A percentile compares a stretch with the other conserved stretches of the same genome.
These are phyloP conservation scores for Acrodontium crateriforme DNA, from an alignment of 2,329 filamentous ascomycete species.

Conservation along the genomic window DNA sequence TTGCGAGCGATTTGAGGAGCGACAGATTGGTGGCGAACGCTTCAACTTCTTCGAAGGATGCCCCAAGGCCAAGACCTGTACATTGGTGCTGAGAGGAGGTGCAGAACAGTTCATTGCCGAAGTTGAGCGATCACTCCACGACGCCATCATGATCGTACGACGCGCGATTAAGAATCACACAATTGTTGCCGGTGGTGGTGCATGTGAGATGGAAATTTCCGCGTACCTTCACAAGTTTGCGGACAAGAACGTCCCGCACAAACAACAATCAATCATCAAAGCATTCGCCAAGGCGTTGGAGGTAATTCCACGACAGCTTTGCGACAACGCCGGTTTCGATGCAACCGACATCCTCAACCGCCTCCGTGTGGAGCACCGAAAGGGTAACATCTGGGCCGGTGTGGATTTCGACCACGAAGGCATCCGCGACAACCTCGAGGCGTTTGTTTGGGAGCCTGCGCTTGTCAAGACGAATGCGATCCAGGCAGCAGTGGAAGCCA, in stretches of 20 bases:
- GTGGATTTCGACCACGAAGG: slow-evolving; percentile 91
- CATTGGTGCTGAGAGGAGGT: slow-evolving; percentile 82
- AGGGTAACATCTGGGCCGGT: slow-evolving; percentile 84
- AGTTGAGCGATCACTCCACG: slow-evolving; percentile 92
- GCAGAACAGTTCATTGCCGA: slow-evolving; percentile 99
- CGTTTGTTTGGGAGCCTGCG: slow-evolving; percentile 94
- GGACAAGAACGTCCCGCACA: slow-evolving; percentile 81
- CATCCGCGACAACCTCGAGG: slow-evolving; percentile 84
- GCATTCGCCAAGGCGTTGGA: slow-evolving; percentile 94
- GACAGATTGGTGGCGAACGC: slow-evolving; percentile 90
- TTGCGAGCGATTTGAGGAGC: slow-evolving; percentile 84
- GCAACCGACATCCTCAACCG: slow-evolving; percentile 96
- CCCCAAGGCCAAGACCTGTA: slow-evolving; percentile 92
- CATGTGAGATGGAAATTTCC: slow-evolving; percentile 91
- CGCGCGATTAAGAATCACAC: slow-evolving; percentile 87
- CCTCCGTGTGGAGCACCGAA: slow-evolving; percentile 88
- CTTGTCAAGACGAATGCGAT: slow-evolving; percentile 96
- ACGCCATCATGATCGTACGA: slow-evolving; percentile 99
- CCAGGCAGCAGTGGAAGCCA: slow-evolving; percentile 87
- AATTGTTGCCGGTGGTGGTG: slow-evolving; percentile 91
- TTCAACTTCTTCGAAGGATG: slow-evolving; percentile 99
- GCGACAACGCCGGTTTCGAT: slow-evolving; percentile 97
- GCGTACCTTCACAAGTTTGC: slow-evolving; percentile 86
- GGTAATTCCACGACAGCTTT: slow-evolving; percentile 89
- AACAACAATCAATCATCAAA: slow-evolving; percentile 96